Base-by-base conservation (phyloP, 176 grass and related monocot genomes). In the Melocanna baccifera region DNA sequence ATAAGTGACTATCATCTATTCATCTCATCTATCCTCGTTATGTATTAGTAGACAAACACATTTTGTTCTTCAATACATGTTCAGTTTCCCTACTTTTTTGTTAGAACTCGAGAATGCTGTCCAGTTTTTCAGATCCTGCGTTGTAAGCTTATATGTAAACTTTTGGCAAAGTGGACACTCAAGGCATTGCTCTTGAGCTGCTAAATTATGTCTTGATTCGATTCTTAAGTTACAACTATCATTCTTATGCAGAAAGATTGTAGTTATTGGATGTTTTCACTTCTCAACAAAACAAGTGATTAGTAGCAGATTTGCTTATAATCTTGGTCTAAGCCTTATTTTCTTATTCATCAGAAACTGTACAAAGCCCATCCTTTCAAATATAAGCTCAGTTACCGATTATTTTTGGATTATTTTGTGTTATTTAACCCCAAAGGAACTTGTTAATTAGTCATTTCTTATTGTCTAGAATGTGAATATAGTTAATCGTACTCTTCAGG, bases 381-480 rank as follows among this genome's bases (percentile, higher is more conserved):
- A 75, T 75, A 34, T 64, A 25, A 47, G 4, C 48, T 55, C 4
- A 37, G 15, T 75, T 42, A 12, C 4, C 19, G 41, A 51, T 40
- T 81, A 10, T 29, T 14, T 51, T 40, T 42, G 32, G 10, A 75
- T 84, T 25, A 30, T 76, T 76, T 12, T 65, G 9, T 51, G 42
- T 73, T 48, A 34, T 18, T 75, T 75, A 39, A 50, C 8, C 76
- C 29, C 1, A 48, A 47, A 40, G 43, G 61, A 75, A 75, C 13
- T n/a, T 50, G 12, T 20, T 84, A 42, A 29, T 62, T 20, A 65
- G 58, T 71, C 14, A 65, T 39, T 5, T 62, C 20, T 73, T 50
- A 50, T 32, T 48, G 6, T 63, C 40, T 73, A 73, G 4, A 53
- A 61, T 75, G 57, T 83, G 58, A 79, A 53, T 50, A 81, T 56